Conservation (phyloP, 2,329 filamentous ascomycete species). For the Davidsoniella australis region DNA sequence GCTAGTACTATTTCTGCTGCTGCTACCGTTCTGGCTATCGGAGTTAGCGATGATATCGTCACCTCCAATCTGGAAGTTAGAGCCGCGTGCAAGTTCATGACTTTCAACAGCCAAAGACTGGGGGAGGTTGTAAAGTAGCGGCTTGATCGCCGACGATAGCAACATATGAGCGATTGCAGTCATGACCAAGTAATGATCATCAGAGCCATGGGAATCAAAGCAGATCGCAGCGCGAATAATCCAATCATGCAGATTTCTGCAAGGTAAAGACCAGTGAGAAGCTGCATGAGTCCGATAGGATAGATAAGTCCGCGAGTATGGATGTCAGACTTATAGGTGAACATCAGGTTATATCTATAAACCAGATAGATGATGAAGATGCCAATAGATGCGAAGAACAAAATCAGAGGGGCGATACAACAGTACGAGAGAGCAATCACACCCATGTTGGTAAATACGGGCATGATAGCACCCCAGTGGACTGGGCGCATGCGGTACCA, state of each 20-base stretch:
- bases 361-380: conserved; percentile 71
- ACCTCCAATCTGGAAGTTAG: conserved; percentile 11
- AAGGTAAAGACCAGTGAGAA: conserved; percentile 71
- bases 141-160: conserved; percentile 55
- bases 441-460: conserved; percentile 63
- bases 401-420: conserved; percentile 68
- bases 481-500: conserved; percentile 60
- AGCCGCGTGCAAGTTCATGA: conserved; percentile 8
- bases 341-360: conserved; percentile 81
- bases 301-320: conserved; percentile 83
- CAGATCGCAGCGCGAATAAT: conserved; percentile 55
- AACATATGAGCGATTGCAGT: conserved; percentile 59
- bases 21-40: neutral
- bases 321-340: conserved; percentile 63
- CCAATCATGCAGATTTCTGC: conserved; percentile 70
- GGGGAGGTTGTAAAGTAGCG: conserved; percentile 63
- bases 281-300: conserved; percentile 70
- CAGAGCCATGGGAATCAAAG: conserved; percentile 52
- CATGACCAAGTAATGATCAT: conserved; percentile 66
- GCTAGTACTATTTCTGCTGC: too few species aligned
- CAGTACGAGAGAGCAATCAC: conserved; percentile 75
- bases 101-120: conserved; percentile 43
- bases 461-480: conserved; percentile 71
- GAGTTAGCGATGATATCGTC: conserved; percentile 10
- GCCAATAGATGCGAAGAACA: conserved; percentile 65